Conservation (phyloP, 2,329 filamentous ascomycete genomes). For the Alternaria ethzedia region DNA sequence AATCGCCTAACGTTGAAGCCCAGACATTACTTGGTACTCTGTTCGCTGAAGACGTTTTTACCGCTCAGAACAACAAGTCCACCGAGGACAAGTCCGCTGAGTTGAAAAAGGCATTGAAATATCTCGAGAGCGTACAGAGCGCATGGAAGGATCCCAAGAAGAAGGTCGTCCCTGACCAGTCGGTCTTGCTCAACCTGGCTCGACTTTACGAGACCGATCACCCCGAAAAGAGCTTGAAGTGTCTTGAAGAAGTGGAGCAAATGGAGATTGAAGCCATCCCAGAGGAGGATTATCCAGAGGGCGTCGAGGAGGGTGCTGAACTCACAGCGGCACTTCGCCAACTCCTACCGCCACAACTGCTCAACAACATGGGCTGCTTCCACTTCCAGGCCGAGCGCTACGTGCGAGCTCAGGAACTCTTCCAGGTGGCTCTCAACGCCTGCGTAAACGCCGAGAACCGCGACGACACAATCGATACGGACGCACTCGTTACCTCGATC, state of each 20-base stretch:
- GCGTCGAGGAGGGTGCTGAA: conserved; percentile 50
- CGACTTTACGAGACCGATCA: conserved; percentile 85
- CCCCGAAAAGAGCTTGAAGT: conserved; percentile 90
- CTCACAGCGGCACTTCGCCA: conserved; percentile 71
- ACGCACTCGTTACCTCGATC: conserved; percentile 92
- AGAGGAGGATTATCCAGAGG: conserved; percentile 71
- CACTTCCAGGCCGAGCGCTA: conserved; percentile 87
- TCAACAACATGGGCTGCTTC: conserved; percentile 98
- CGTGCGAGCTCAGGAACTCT: conserved; percentile 80
- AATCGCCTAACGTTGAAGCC: conserved; percentile 81
- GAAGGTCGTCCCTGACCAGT: conserved; percentile 78
- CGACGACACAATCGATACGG: conserved; percentile 79
- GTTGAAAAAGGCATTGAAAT: conserved; percentile 81
- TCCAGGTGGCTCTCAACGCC: conserved; percentile 88
- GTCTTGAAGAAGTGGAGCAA: conserved; percentile 89
- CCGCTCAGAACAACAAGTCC: conserved; percentile 70
- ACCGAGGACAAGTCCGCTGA: conserved; percentile 89
- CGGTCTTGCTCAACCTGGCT: conserved; percentile 89
- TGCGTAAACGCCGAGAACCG: conserved; percentile 82
- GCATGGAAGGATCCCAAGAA: conserved; percentile 95
- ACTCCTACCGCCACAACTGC: conserved; percentile 81
- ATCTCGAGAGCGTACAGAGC: conserved; percentile 82
- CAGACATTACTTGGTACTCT: conserved; percentile 91
- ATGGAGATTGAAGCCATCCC: conserved; percentile 82
- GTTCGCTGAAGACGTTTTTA: conserved; percentile 93